Conservation (phyloP, 306 rosid genomes). For the Dryas octopetala region DNA sequence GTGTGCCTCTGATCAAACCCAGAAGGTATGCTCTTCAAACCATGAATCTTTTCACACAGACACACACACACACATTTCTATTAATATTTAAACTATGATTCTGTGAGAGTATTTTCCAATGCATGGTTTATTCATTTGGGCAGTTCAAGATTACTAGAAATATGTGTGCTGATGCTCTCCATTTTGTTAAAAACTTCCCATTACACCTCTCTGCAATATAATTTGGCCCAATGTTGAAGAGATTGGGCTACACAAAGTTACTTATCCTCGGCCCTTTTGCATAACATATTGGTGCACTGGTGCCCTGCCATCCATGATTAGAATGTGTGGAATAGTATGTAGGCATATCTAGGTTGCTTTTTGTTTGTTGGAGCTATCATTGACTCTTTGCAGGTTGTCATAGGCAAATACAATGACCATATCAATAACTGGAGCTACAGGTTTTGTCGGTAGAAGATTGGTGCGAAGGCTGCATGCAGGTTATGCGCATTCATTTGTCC, state of each 20-base stretch:
- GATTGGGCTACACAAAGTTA: neutral
- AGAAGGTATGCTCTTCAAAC: constrained; percentile 43
- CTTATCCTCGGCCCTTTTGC: neutral
- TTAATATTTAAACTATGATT: neutral
- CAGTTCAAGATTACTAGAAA: neutral
- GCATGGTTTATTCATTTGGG: neutral
- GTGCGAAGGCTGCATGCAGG: constrained; percentile 92
- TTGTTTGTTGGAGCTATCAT: constrained; percentile 35
- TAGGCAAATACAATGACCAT: constrained; percentile 65
- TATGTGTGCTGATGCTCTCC: neutral
- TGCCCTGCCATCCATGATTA: neutral
- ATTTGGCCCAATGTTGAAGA: constrained; percentile 1
- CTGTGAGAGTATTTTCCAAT: neutral
- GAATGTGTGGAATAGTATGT: neutral
- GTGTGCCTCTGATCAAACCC: constrained; percentile 49
- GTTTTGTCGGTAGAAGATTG: constrained; percentile 86
- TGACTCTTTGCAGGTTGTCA: constrained; percentile 38
- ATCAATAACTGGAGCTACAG: constrained; percentile 96
- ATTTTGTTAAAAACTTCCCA: neutral
- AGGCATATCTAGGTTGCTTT: neutral
- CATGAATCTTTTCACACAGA: neutral
- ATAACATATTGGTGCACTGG: neutral
- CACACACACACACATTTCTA: neutral
- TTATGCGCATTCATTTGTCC: constrained; percentile 29
- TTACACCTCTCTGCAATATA: neutral